A percentile compares a stretch with the other conserved stretches of the same genome.
Conservation (phyloP, 192 early-diverging fungal species). For the Coemansia sp. region DNA sequence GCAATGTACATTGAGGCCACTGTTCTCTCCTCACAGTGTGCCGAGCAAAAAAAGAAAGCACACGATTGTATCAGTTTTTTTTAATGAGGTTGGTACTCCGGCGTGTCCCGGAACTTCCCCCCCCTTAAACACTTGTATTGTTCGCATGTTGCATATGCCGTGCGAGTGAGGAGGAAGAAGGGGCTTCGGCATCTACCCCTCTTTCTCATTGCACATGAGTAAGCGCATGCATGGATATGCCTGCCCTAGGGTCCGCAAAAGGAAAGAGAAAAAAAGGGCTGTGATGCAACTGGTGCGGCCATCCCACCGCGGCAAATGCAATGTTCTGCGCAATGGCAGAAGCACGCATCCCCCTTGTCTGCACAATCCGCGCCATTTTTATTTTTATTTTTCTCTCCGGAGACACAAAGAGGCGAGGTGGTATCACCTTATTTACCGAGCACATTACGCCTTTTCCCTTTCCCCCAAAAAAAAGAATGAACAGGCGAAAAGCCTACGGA, state of each 20-base stretch:
- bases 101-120: not conserved
- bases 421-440: not conserved
- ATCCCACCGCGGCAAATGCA: not conserved
- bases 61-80: not conserved
- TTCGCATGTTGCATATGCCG: not conserved
- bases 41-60: not conserved
- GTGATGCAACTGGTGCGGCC: not conserved
- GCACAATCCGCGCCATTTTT: too few relatives aligned
- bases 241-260: not conserved
- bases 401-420: not conserved
- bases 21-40: not conserved
- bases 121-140: not conserved
- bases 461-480: not conserved
- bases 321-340: not conserved
- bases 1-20: not conserved
- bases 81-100: not conserved
- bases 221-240: constrained; percentile 14
- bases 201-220: constrained; percentile 10
- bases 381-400: not conserved
- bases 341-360: not conserved
- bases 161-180: not conserved
- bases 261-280: not conserved
- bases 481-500: not conserved
- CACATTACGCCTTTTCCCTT: not conserved
- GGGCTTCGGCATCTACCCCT: constrained; percentile 4